Conservation (phyloP, 306 rosid genomes). For the Prunus mira region DNA sequence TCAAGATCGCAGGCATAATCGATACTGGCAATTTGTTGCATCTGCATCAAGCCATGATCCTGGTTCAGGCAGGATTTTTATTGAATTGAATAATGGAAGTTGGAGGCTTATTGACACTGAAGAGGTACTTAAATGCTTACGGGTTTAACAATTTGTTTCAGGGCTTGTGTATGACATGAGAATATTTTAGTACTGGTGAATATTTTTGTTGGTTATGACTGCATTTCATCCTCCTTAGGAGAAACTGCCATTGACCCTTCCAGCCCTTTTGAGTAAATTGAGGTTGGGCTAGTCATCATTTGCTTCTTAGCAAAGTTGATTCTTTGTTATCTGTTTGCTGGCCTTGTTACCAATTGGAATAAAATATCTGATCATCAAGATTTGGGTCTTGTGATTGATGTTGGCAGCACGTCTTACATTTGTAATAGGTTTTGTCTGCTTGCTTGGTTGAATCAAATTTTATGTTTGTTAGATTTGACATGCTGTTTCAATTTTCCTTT, state of each 20-base stretch:
- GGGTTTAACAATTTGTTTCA: not conserved
- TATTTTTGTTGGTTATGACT: not conserved
- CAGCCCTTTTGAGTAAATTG: not conserved
- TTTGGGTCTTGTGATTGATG: not conserved
- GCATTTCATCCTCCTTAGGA: not conserved
- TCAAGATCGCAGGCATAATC: conserved; percentile 93
- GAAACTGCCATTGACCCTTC: not conserved
- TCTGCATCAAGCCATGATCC: conserved; percentile 95
- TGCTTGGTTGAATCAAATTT: not conserved
- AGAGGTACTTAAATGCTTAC: conserved; percentile 54
- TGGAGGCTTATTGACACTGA: conserved; percentile 95
- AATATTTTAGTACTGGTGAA: not conserved
- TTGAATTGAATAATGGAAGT: conserved; percentile 74
- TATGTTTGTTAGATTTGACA: conserved; percentile 3
- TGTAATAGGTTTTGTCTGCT: conserved; percentile 5
- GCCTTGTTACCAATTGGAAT: not conserved
- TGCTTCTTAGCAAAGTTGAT: not conserved
- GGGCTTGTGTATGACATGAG: not conserved
- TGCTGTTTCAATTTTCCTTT: not conserved
- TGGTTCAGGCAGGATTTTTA: conserved; percentile 93
- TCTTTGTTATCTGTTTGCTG: not conserved
- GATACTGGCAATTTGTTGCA: conserved; percentile 96
- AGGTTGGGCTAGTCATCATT: not conserved
- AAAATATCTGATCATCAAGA: not conserved
- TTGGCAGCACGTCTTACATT: not conserved